Percentiles rank a stretch among this genome's conserved stretches.
Conservation (phyloP, 768 basidiomycete genomes). For the Lentinula edodes region DNA sequence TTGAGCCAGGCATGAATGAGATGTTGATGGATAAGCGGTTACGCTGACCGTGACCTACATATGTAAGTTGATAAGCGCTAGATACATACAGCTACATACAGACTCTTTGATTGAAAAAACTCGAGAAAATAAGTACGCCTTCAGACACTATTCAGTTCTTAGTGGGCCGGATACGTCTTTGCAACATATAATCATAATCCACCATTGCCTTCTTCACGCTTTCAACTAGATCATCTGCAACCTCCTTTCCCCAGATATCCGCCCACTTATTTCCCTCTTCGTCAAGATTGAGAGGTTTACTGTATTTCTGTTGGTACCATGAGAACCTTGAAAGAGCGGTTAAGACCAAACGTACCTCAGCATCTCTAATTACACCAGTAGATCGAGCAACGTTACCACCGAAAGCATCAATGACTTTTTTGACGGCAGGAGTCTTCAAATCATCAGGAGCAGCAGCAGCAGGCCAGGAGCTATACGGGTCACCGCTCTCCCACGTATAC, state of each 20-base stretch:
- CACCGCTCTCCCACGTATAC: conserved; percentile 1
- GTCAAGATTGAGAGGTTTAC: background rate
- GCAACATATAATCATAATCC: conserved; percentile 4
- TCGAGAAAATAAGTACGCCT: too few relatives aligned
- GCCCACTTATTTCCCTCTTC: conserved; percentile 4
- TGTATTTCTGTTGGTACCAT: background rate
- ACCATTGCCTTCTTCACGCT: background rate
- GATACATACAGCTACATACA: background rate
- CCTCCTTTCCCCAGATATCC: background rate
- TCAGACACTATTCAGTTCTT: too few relatives aligned
- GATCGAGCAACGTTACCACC: background rate
- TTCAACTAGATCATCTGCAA: background rate
- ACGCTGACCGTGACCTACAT: background rate
- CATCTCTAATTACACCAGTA: background rate
- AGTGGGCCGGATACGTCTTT: background rate
- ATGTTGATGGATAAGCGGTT: background rate
- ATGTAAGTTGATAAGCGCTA: background rate
- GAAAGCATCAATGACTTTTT: background rate
- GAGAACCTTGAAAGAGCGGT: background rate
- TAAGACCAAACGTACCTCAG: background rate
- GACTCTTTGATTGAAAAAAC: too few relatives aligned
- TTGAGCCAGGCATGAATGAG: background rate
- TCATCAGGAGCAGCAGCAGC: conserved; percentile 2
- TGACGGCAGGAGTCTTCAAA: background rate
- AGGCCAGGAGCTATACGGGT: conserved; percentile 1